Evolutionary conservation across 495 filamentous ascomycete genomes (phyloP), one percentile per base, ranked within the genome.

Genomic region (Hypoxylon lienhwacheense): DNA sequence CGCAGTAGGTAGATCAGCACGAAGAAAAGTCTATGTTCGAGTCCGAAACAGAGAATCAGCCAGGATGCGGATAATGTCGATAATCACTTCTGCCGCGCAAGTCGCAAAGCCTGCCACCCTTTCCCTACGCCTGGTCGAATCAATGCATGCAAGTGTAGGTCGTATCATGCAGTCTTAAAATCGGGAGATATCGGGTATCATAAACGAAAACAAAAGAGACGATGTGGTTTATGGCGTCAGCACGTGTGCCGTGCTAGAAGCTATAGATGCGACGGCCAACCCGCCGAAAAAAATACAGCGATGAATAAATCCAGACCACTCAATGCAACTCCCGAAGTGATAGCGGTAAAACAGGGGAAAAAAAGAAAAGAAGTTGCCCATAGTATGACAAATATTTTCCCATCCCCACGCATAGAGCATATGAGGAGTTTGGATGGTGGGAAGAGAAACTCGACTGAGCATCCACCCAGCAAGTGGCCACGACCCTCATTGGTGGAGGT

Each of bases 21-120:
- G 55, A 59, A 53, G 7, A 19, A 29, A 54, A 50, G 35, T 54
- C 56, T 47, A 53, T 41, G 62, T 64, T 55, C 56, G 64, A 57
- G 35, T 36, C 56, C 45, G 48, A 41, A 63, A 47, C 45, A 55
- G 36, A 45, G 54, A 58, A 61, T 21, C 40, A 64, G 37, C 42
- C 42, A 40, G 53, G 62, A 68, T 51, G 53, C 14, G 17, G 29
- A n/a, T n/a, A 36, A 47, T 50, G 17, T 36, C 33, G 35, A 39
- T n/a, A n/a, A n/a, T n/a, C n/a, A n/a, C n/a, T n/a, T 49, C 29
- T 45, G 15, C 41, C 28, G 15, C 25, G 14, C 37, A 26, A 53
- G 39, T 40, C 1, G 20, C 39, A 49, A 41, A n/a, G 22, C 7
- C 14, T 22, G 21, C 14, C 46, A 17, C 32, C 57, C 14, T 24